Evolutionary conservation across 1,284 basidiomycete species (phyloP), one percentile per base, ranked within the genome.

Genomic region (Meripilus lineatus): DNA sequence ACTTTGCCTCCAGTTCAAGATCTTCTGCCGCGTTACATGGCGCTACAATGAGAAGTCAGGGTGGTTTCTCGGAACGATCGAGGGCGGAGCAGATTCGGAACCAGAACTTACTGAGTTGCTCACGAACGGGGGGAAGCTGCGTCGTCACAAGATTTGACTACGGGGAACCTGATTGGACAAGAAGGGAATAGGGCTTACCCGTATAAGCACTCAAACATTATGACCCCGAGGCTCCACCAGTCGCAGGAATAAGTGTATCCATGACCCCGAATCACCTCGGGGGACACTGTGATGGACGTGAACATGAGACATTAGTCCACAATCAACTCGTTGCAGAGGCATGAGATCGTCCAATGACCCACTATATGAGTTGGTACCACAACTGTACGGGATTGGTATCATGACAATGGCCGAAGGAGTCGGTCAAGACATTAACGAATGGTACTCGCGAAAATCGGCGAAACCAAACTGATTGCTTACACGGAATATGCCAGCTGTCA

Each of bases 141-240:
- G 21, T n/a, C n/a, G n/a, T n/a, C 34, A 36, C 22, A 30, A 37
- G 14, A 30, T 59, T 32, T 63, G 38, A 38, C 32, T 36, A 30
- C 22, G 38, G 49, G 47, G 34, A 43, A 46, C n/a, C 22, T 45
- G 47, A 42, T 49, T 40, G 44, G 46, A 44, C 50, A 54, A 49
- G 45, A 48, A 56, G 41, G 50, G 51, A 50, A 48, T 49, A 46
- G 53, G 48, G 69, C 79, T 54, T 61, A 88, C 84, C 89, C 90
- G 56, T 90, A 93, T 58, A 93, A 69, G 59, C 89, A 92, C 64
- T 93, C 89, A 57, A 83, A 90, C 79, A 92, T 84, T 61, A 96
- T 95, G 43, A 95, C 87, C 18, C 93, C 93, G 38, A 97, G 74
- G 62, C 89, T 93, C 94, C 95, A 98, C 93, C 93, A 98, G 61